phyloP scores from a whole-genome alignment of 305 asterid species.

The Fraxinus angustifolia region DNA sequence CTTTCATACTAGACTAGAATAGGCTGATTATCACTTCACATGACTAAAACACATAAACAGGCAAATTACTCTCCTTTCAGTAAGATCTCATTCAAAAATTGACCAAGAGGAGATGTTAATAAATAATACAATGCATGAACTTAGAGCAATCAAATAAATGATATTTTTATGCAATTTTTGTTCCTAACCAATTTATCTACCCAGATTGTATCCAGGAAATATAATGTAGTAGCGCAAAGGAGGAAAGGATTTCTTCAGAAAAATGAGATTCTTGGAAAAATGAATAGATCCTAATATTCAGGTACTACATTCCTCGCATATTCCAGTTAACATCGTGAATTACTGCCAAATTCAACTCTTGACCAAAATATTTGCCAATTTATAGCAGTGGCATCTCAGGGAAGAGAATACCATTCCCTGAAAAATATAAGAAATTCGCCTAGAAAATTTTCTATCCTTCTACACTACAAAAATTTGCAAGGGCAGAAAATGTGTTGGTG shows the following conservation, averaged over 20 bases:
- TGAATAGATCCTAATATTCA: background rate
- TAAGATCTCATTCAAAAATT: background rate
- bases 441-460: background rate
- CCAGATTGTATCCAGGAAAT: background rate
- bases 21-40: background rate
- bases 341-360: background rate
- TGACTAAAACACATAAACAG: background rate
- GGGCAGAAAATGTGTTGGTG: background rate
- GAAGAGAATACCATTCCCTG: background rate
- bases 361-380: background rate
- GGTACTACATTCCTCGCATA: background rate
- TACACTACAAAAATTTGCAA: background rate
- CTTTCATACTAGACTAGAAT: background rate
- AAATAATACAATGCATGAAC: background rate
- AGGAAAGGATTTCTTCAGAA: background rate
- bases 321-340: background rate
- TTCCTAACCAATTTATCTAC: background rate
- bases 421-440: background rate
- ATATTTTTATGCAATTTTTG: background rate
- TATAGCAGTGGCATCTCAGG: conserved; percentile 1
- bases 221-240: background rate
- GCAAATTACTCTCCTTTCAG: background rate
- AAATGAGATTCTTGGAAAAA: background rate
- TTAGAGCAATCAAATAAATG: background rate
- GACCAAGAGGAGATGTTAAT: background rate